phyloP scores from a whole-genome alignment of 2,329 filamentous ascomycete genomes.

The Acrocalymma vagum region DNA sequence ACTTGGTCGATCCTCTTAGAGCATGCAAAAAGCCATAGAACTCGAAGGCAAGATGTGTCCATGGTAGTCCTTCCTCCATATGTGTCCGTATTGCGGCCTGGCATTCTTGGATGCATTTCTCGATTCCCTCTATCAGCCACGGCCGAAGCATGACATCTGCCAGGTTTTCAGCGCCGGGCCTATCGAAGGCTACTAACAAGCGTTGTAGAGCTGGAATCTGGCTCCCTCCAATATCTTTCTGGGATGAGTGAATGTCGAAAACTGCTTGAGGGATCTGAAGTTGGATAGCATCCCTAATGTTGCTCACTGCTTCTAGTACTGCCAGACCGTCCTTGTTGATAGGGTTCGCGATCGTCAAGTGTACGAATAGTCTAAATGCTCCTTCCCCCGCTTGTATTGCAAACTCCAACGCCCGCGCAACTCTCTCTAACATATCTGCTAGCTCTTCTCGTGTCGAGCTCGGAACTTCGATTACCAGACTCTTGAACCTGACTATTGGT shows the following conservation, averaged over 20 bases:
- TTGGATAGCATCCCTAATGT: conserved; percentile 17
- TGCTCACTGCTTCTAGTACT: conserved; percentile 28
- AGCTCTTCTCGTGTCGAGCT: conserved; percentile 26
- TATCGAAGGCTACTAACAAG: conserved; percentile 25
- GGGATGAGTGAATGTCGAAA: conserved; percentile 12
- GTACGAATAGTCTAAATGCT: conserved; percentile 27
- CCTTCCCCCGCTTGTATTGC: conserved; percentile 4
- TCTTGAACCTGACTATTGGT: conserved; percentile 20
- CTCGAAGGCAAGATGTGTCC: conserved; percentile 27
- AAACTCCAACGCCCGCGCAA: conserved; percentile 16
- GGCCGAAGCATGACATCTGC: conserved; percentile 22
- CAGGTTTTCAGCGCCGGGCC: conserved; percentile 18
- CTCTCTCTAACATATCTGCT: conserved; percentile 20
- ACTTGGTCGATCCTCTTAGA: conserved; percentile 23
- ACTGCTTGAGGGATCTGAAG: conserved; percentile 20
- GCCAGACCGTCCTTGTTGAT: conserved; percentile 29
- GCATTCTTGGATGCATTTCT: conserved; percentile 32
- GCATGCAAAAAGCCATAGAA: conserved; percentile 28
- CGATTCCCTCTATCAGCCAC: conserved; percentile 29
- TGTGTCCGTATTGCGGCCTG: conserved; percentile 24
- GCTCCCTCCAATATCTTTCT: conserved; percentile 22
- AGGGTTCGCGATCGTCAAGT: conserved; percentile 20
- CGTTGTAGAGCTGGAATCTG: conserved; percentile 24
- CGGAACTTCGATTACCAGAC: conserved; percentile 30
- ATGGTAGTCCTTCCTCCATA: conserved; percentile 21